phyloP scores from a whole-genome alignment of 768 basidiomycete genomes.

The Pholiota microspora region DNA sequence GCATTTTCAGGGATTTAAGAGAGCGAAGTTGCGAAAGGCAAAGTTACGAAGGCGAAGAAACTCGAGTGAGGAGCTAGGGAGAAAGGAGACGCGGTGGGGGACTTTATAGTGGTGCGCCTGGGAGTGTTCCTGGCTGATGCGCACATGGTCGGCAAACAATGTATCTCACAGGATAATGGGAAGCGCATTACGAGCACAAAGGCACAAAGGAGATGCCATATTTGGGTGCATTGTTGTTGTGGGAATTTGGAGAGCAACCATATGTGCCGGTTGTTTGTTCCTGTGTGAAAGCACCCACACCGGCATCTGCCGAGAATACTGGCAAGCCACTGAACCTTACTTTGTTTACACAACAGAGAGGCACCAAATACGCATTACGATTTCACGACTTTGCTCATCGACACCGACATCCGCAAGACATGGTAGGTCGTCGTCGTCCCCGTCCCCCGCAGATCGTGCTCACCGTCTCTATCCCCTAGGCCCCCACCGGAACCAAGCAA shows the following conservation, averaged over 20 bases:
- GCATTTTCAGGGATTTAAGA: slow-evolving; percentile 40
- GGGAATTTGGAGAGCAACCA: slow-evolving; percentile 1
- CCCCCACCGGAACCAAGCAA: slow-evolving; percentile 50
- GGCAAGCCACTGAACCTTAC: slow-evolving; percentile 64
- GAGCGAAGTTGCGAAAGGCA: slow-evolving; percentile 14
- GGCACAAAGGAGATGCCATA: slow-evolving; percentile 24
- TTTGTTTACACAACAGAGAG: slow-evolving; percentile 40
- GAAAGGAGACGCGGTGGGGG: neutral
- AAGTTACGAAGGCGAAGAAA: slow-evolving; percentile 21
- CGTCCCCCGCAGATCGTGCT: slow-evolving; percentile 3
- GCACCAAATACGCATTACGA: slow-evolving; percentile 34
- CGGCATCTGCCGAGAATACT: slow-evolving; percentile 33
- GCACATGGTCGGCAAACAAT: no score
- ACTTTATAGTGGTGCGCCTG: slow-evolving; percentile 16
- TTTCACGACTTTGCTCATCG: slow-evolving; percentile 43
- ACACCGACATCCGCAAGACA: slow-evolving; percentile 66
- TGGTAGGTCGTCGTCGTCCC: slow-evolving; percentile 42
- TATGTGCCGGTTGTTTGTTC: slow-evolving; percentile 10
- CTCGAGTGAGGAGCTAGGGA: slow-evolving; percentile 23
- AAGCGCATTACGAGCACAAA: slow-evolving; percentile 29
- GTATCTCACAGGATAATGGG: slow-evolving; percentile 24
- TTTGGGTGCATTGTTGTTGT: slow-evolving; percentile 7
- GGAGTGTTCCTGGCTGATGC: no score
- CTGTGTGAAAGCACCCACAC: neutral
- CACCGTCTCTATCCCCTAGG: slow-evolving; percentile 36